phyloP scores from a whole-genome alignment of 225 moss, liverwort and hornwort species.

The Marchantia paleacea region DNA sequence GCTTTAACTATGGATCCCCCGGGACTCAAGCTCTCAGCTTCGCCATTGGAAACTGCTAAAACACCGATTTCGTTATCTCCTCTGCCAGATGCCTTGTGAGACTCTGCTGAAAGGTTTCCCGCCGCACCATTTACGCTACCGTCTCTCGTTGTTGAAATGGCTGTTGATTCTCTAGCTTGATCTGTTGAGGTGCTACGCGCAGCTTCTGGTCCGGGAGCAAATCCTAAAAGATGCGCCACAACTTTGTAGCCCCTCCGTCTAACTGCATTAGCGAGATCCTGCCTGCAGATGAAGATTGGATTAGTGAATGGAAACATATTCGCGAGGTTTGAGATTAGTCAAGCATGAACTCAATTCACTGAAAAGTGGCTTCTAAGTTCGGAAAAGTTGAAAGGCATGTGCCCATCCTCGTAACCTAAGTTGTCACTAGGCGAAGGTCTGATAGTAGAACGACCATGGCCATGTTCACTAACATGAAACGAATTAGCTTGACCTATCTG shows the following conservation, averaged over 20 bases:
- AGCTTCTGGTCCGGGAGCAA: slow-evolving; percentile 28
- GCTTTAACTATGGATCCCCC: neutral
- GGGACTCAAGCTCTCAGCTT: neutral
- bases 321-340: no score
- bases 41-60: neutral
- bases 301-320: neutral
- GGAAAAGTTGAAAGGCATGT: no score
- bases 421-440: no score
- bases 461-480: no score
- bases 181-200: neutral
- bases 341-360: no score
- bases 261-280: slow-evolving; percentile 86
- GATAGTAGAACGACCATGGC: no score
- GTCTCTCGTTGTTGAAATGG: slow-evolving; percentile 4
- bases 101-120: slow-evolving; percentile 5
- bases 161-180: neutral
- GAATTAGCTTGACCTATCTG: no score
- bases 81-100: neutral
- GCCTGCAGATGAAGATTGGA: slow-evolving; percentile 34
- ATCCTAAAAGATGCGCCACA: slow-evolving; percentile 66
- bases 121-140: slow-evolving; percentile 6
- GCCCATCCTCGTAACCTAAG: no score
- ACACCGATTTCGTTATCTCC: slow-evolving; percentile 10
- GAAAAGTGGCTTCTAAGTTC: no score
- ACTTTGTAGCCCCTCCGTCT: slow-evolving; percentile 78